Conservation (phyloP, 2,329 filamentous ascomycete genomes). For the Metarhizium rileyi region DNA sequence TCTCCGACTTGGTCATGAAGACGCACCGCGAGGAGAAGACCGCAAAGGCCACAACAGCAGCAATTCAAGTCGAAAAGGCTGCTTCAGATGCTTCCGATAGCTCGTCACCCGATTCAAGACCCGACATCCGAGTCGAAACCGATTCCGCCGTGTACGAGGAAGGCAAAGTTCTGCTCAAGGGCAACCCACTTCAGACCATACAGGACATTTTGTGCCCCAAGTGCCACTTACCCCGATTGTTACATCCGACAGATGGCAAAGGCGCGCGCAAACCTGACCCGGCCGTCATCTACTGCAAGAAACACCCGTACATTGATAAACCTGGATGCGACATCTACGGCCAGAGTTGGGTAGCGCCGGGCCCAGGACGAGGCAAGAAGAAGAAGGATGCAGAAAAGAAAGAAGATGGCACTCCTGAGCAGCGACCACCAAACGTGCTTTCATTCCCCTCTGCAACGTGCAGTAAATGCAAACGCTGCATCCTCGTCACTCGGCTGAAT, state of each 20-base stretch:
- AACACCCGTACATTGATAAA: slow-evolving; percentile 67
- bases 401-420: slow-evolving; percentile 39
- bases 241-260: slow-evolving; percentile 63
- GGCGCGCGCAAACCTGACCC: slow-evolving; percentile 58
- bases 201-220: slow-evolving; percentile 63
- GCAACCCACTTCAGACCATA: slow-evolving; percentile 62
- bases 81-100: slow-evolving; percentile 45
- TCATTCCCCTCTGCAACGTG: slow-evolving; percentile 57
- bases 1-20: slow-evolving; percentile 65
- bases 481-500: slow-evolving; percentile 54
- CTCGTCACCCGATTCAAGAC: slow-evolving; percentile 41
- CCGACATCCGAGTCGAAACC: slow-evolving; percentile 51
- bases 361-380: slow-evolving; percentile 63
- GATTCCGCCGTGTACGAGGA: slow-evolving; percentile 62
- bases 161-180: slow-evolving; percentile 57
- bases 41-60: slow-evolving; percentile 55
- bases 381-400: slow-evolving; percentile 67
- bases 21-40: slow-evolving; percentile 72
- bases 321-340: slow-evolving; percentile 73
- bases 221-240: slow-evolving; percentile 64
- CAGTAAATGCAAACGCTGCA: slow-evolving; percentile 57
- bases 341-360: slow-evolving; percentile 67
- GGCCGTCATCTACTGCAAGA: slow-evolving; percentile 65
- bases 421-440: slow-evolving; percentile 50
- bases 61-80: slow-evolving; percentile 54